Conservation (phyloP, 2,329 filamentous ascomycete species). For the Lasiodiplodia sp. region DNA sequence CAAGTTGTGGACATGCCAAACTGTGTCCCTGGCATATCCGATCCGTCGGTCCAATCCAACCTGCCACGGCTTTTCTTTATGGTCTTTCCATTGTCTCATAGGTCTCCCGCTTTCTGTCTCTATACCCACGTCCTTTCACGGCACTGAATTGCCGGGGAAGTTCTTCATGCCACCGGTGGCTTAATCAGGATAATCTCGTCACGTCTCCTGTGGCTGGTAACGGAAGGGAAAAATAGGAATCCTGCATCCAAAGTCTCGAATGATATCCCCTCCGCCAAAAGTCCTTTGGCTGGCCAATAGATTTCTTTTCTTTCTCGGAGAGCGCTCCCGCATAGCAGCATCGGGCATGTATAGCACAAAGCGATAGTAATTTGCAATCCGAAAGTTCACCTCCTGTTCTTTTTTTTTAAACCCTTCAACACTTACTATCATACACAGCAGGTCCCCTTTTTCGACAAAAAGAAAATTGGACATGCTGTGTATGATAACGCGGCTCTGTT, state of each 20-base stretch:
- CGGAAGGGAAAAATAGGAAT: neutral
- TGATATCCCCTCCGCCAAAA: slow-evolving; percentile 16
- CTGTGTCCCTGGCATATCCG: neutral
- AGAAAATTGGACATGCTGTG: neutral
- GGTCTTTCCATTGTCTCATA: slow-evolving; percentile 12
- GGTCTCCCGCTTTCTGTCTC: slow-evolving; percentile 2
- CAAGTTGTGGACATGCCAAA: neutral
- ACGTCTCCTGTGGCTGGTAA: neutral
- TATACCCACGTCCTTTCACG: neutral
- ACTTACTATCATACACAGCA: neutral
- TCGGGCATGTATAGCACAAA: slow-evolving; percentile 18
- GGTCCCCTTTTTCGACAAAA: neutral
- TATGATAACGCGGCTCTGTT: neutral
- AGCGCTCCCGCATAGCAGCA: slow-evolving; percentile 1
- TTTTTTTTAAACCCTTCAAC: neutral
- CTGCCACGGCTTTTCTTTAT: neutral
- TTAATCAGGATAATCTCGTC: slow-evolving; percentile 10
- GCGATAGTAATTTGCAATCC: slow-evolving; percentile 6
- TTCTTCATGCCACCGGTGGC: neutral
- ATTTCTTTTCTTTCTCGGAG: slow-evolving; percentile 1
- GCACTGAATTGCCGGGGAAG: neutral
- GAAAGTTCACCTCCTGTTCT: neutral
- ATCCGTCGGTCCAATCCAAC: neutral
- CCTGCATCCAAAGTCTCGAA: slow-evolving; percentile 1
- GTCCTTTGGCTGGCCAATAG: slow-evolving; percentile 4